Evolutionary conservation across 148 eudicot genomes (phyloP), one percentile per base, ranked within the genome.

Genomic region (Chenopodium album): DNA sequence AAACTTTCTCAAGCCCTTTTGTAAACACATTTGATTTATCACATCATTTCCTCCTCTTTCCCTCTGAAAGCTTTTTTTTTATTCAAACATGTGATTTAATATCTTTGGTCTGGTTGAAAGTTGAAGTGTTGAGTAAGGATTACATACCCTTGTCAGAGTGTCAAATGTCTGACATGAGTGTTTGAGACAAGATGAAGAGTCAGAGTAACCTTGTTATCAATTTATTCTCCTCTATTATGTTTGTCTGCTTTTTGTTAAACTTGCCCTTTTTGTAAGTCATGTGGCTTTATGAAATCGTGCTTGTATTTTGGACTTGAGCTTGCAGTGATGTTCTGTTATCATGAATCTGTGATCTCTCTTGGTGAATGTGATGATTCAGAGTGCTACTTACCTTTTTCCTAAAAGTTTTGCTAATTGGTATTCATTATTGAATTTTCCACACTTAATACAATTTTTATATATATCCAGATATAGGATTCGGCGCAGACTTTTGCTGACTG

Each of bases 401-500:
- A 34, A 50, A 67, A n/a, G 37, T 7, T 67, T 52, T 50, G 10
- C 23, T 52, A 26, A 16, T 31, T 66, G 77, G 29, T 48, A 34
- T 16, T 52, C 26, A 56, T 46, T 16, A n/a, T 59, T 67, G 72
- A 78, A 46, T 41, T 32, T 23, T 66, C 28, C 41, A 56, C 47
- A 59, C 59, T 79, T 85, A 23, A 75, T 63, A n/a, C 52, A 34
- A 48, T n/a, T 9, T 78, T 14, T 70, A 47, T 60, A 66, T 78
- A 63, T 79, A 47, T 79, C 50, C 85, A 85, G 87, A 68, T 96
- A 96, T 87, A 90, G 89, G 80, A 94, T 94, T 80, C 90, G 98
- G 62, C 89, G 99, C 71, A 86, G 99, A 79, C 95, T 96, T 68
- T 84, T 96, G 81, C 80, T 96, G 86, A 96, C 99, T 71, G 99